These are phyloP conservation scores for Saccharomycopsis sp. DNA, from an alignment of 805 yeast genomes.

Conservation along the genomic window DNA sequence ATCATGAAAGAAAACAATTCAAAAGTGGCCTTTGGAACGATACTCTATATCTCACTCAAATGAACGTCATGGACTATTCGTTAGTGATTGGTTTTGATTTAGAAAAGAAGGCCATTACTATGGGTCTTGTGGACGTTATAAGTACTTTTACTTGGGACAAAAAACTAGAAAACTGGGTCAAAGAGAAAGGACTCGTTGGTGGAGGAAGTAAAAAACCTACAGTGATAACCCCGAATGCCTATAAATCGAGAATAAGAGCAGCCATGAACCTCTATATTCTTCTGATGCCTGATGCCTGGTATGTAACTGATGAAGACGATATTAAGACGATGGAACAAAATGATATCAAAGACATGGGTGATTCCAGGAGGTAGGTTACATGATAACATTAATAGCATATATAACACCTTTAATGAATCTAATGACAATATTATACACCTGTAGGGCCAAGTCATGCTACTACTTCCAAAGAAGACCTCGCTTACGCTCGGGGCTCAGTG, in stretches of 20 bases:
- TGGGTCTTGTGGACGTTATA: slow-evolving; percentile 91
- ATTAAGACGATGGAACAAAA: not conserved
- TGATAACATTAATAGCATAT: too few relatives aligned
- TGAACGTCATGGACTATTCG: slow-evolving; percentile 99
- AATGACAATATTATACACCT: too few relatives aligned
- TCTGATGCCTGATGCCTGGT: slow-evolving; percentile 61
- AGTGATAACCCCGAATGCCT: slow-evolving; percentile 93
- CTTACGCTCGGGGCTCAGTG: too few relatives aligned
- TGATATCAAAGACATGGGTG: slow-evolving; percentile 17
- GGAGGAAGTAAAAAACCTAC: slow-evolving; percentile 92
- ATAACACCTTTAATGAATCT: not conserved
- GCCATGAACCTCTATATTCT: slow-evolving; percentile 95
- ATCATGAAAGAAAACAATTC: slow-evolving; percentile 78
- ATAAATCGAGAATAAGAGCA: slow-evolving; percentile 87
- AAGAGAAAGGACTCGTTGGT: slow-evolving; percentile 86
- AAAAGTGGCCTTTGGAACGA: slow-evolving; percentile 93
- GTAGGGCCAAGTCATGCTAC: too few relatives aligned
- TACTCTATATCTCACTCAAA: slow-evolving; percentile 84
- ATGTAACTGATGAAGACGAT: slow-evolving; percentile 1
- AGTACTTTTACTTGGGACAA: slow-evolving; percentile 99
- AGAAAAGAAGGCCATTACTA: slow-evolving; percentile 56
- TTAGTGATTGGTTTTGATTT: slow-evolving; percentile 87
- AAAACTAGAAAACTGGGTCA: slow-evolving; percentile 97
- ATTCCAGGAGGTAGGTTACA: too few relatives aligned
- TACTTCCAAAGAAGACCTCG: too few relatives aligned